These are phyloP conservation scores for Citropsis articulata DNA, from an alignment of 345 rosid genomes.

Conservation along the genomic window DNA sequence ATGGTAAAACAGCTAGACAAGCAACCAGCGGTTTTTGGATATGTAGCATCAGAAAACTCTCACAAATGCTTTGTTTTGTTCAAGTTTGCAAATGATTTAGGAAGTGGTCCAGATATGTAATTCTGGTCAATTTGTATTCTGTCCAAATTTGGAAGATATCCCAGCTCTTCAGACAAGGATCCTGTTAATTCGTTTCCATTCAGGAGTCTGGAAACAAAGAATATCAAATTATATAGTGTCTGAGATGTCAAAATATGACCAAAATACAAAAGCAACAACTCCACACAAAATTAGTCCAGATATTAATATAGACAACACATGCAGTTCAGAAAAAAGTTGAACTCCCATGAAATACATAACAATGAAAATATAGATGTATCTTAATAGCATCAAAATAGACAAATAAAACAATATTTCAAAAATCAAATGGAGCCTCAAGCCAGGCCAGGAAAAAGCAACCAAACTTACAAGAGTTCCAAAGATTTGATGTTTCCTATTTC, in stretches of 20 bases:
- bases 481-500: constrained; percentile 82
- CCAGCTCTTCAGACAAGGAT: constrained; percentile 81
- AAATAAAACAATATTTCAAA: background rate
- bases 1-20: background rate
- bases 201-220: constrained; percentile 61
- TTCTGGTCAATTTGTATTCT: constrained; percentile 97
- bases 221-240: constrained; percentile 15
- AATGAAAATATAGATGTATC: background rate
- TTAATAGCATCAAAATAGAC: background rate
- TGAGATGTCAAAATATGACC: background rate
- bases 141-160: constrained; percentile 76
- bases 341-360: background rate
- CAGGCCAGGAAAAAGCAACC: constrained; percentile 8
- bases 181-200: constrained; percentile 89
- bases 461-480: constrained; percentile 78
- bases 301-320: background rate
- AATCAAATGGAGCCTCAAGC: background rate
- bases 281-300: background rate
- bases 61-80: constrained; percentile 89
- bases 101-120: constrained; percentile 74
- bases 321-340: background rate
- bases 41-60: constrained; percentile 34
- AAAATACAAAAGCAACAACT: background rate
- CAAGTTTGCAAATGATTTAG: constrained; percentile 76
- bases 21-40: background rate